These are phyloP conservation scores for Eimeria falciformis DNA, from an alignment of 169 alveolate genomes.

Conservation along the genomic window DNA sequence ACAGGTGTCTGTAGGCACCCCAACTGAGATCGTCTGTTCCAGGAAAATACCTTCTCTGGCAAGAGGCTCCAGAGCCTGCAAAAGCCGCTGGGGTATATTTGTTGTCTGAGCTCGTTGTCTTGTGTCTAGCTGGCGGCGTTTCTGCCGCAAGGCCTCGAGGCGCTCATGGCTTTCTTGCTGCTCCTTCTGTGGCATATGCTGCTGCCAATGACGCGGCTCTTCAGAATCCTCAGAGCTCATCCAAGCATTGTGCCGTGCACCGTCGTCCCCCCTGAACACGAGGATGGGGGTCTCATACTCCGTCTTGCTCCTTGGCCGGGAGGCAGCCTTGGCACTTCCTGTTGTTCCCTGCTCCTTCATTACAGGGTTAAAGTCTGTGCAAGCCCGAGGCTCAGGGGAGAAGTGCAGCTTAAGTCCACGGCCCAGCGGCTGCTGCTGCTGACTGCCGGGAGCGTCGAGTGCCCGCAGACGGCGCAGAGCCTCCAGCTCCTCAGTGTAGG, in stretches of 20 bases:
- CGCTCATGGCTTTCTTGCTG: not conserved
- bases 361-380: too few relatives aligned
- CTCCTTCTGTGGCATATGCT: slow-evolving; percentile 3
- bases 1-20: too few relatives aligned
- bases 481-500: not conserved
- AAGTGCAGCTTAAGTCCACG: too few relatives aligned
- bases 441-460: slow-evolving; percentile 7
- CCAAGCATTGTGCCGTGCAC: not conserved
- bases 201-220: slow-evolving; percentile 8
- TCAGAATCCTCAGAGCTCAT: not conserved
- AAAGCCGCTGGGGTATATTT: not conserved
- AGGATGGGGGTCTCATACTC: not conserved
- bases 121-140: not conserved
- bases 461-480: not conserved
- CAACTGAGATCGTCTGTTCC: too few relatives aligned
- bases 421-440: slow-evolving; percentile 54
- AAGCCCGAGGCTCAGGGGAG: too few relatives aligned
- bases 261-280: not conserved
- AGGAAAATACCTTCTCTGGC: slow-evolving; percentile 8
- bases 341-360: too few relatives aligned
- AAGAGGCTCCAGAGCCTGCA: not conserved
- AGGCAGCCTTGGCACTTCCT: not conserved
- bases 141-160: not conserved
- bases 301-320: slow-evolving; percentile 33
- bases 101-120: slow-evolving; percentile 23